Evolutionary conservation across 2,329 filamentous ascomycete genomes (phyloP).

Genomic region (Cladosporium oxysporum): DNA sequence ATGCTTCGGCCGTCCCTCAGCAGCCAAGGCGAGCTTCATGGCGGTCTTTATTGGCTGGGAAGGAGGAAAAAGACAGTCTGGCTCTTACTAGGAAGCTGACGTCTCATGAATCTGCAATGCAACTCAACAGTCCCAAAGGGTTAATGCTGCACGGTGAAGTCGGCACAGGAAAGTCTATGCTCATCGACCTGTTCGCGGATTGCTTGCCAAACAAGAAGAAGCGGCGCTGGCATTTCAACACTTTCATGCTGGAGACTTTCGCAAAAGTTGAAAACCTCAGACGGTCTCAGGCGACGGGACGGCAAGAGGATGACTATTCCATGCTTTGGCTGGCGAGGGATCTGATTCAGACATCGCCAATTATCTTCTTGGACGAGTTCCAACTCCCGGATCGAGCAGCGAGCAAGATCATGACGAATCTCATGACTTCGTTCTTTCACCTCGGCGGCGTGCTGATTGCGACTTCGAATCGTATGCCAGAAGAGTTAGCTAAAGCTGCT

Average conservation of each 20-base stretch:
- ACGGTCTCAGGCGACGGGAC: conserved; percentile 33
- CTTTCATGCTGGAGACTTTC: conserved; percentile 78
- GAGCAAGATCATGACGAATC: conserved; percentile 75
- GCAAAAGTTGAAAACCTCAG: conserved; percentile 70
- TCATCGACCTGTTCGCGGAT: conserved; percentile 79
- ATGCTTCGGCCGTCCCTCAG: conserved; percentile 19
- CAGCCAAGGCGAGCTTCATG: conserved; percentile 43
- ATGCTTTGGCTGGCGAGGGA: conserved; percentile 74
- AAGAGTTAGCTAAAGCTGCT: conserved; percentile 74
- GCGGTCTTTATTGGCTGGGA: conserved; percentile 50
- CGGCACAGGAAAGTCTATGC: conserved; percentile 80
- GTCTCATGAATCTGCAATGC: conserved; percentile 69
- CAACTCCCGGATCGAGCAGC: conserved; percentile 77
- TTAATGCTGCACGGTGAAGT: conserved; percentile 80
- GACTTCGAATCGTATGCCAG: conserved; percentile 80
- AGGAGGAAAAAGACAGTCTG: conserved; percentile 56
- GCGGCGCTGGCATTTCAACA: conserved; percentile 79
- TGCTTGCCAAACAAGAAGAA: conserved; percentile 73
- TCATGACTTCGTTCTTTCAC: conserved; percentile 80
- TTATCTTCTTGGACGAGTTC: conserved; percentile 81
- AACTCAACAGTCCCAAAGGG: conserved; percentile 71
- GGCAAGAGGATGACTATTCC: conserved; percentile 60
- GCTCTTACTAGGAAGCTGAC: conserved; percentile 70
- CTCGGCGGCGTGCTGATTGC: conserved; percentile 78
- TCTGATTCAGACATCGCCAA: conserved; percentile 71